These are phyloP conservation scores for Marasmius fiardii DNA, from an alignment of 1,284 basidiomycete genomes.

Conservation along the genomic window DNA sequence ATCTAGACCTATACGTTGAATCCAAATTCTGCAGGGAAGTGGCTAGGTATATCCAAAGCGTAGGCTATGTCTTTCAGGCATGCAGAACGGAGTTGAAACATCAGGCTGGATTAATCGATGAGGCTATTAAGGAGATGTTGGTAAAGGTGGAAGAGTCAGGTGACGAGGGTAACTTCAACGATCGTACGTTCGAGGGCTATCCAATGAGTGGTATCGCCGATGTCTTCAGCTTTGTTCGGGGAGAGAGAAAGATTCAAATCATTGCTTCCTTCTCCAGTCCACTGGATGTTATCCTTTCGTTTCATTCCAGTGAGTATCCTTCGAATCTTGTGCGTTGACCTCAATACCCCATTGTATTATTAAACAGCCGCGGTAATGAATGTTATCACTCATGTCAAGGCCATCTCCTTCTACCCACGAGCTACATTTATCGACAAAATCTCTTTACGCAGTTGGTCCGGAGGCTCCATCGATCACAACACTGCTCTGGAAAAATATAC, in stretches of 20 bases:
- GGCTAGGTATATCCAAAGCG: background rate
- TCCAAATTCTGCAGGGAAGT: background rate
- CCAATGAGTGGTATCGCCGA: background rate
- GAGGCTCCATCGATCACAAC: conserved; percentile 1
- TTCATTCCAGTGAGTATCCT: conserved; percentile 3
- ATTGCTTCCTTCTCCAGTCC: background rate
- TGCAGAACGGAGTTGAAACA: background rate
- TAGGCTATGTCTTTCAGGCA: background rate
- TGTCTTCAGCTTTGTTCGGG: background rate
- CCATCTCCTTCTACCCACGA: conserved; percentile 25
- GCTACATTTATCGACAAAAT: conserved; percentile 24
- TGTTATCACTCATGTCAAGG: conserved; percentile 21
- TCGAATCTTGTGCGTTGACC: too few species aligned
- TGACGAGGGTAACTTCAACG: too few species aligned
- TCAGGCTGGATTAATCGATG: background rate
- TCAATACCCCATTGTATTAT: background rate
- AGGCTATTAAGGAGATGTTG: background rate
- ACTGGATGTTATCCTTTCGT: background rate
- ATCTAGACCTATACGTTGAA: conserved; percentile 35
- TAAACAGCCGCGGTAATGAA: conserved; percentile 21
- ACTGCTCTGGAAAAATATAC: conserved; percentile 21
- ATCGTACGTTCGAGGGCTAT: background rate
- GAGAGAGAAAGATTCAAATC: background rate
- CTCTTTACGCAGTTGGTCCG: conserved; percentile 15
- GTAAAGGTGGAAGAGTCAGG: background rate